Evolutionary conservation across 495 filamentous ascomycete species (phyloP).

Genomic region (Haplographium delicatum): DNA sequence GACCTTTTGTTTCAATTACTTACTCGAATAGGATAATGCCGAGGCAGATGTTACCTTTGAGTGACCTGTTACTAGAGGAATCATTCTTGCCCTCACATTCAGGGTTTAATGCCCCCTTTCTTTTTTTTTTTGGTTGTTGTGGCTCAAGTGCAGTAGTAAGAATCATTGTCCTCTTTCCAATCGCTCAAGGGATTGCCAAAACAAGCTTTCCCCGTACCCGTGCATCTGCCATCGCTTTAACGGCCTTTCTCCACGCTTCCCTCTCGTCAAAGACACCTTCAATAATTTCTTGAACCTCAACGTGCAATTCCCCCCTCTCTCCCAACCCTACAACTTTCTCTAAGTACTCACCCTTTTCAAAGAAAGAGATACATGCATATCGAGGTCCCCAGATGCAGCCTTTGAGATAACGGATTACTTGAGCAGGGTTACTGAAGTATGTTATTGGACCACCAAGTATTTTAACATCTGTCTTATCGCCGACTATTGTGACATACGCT

Average conservation of each 20-base stretch:
- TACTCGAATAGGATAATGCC: no score
- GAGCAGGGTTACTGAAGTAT: constrained; percentile 21
- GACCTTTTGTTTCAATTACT: no score
- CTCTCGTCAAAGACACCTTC: constrained; percentile 16
- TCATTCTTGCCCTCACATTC: no score
- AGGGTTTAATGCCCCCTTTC: no score
- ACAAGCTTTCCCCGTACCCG: constrained; percentile 27
- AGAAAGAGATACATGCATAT: constrained; percentile 22
- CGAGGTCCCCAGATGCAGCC: constrained; percentile 24
- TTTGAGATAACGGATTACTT: constrained; percentile 22
- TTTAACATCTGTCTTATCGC: constrained; percentile 23
- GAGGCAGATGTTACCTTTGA: no score
- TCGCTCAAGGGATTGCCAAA: constrained; percentile 17
- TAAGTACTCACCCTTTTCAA: constrained; percentile 10
- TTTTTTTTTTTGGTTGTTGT: no score
- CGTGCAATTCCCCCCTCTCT: constrained; percentile 21
- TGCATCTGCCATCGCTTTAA: constrained; percentile 18
- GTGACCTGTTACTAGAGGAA: no score
- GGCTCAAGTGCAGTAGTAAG: no score
- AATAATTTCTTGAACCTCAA: constrained; percentile 24
- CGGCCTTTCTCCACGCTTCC: constrained; percentile 13
- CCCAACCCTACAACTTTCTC: constrained; percentile 17
- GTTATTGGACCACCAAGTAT: constrained; percentile 24
- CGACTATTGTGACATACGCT: constrained; percentile 28
- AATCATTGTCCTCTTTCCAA: no score